phyloP scores from a whole-genome alignment of 345 rosid species.

The Salix purpurea region DNA sequence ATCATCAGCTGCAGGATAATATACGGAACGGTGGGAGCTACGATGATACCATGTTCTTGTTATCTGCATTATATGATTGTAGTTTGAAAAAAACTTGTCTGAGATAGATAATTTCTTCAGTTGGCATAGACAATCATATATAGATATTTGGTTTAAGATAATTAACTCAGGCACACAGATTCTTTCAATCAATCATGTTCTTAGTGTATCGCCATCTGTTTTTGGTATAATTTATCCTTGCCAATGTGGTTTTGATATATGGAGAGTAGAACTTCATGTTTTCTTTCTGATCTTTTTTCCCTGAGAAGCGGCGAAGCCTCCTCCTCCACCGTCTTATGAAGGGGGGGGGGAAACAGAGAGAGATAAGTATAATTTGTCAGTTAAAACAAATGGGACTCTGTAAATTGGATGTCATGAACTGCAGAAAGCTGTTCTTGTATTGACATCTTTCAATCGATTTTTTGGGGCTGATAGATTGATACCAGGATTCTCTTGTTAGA shows the following conservation, averaged over 20 bases:
- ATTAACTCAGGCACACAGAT: background rate
- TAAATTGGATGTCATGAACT: no score
- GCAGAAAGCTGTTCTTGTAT: no score
- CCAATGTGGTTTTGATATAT: background rate
- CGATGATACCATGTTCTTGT: conserved; percentile 36
- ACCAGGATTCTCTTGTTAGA: background rate
- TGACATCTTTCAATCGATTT: no score
- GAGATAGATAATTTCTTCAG: background rate
- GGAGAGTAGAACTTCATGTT: background rate
- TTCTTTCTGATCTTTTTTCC: background rate
- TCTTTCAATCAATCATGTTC: background rate
- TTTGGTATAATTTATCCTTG: background rate
- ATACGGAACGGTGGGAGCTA: conserved; percentile 31
- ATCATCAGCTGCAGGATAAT: conserved; percentile 16
- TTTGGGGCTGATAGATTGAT: no score
- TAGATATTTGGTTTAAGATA: background rate
- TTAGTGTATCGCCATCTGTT: background rate
- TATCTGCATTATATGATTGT: conserved; percentile 35
- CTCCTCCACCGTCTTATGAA: background rate
- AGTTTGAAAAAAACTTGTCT: conserved; percentile 19
- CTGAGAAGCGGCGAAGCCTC: background rate
- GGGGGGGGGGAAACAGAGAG: background rate
- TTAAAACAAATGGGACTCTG: no score
- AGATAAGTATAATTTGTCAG: background rate
- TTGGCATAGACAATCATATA: background rate